These are phyloP conservation scores for Plantago lanceolata DNA, from an alignment of 305 asterid genomes.

Conservation along the genomic window DNA sequence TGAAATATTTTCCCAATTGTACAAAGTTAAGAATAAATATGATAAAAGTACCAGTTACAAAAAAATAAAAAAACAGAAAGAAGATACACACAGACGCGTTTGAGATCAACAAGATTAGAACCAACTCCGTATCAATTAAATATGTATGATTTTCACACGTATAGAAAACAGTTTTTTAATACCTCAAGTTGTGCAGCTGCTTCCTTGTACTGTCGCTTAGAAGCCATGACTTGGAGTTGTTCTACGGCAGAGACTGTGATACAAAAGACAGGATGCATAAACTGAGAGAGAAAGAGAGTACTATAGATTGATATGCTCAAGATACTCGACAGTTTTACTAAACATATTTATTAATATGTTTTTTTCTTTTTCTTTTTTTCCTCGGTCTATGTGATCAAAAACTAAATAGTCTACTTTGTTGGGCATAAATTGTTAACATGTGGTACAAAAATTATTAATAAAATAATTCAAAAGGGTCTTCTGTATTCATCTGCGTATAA, in stretches of 20 bases:
- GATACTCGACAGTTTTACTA: too few relatives aligned
- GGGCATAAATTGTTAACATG: too few relatives aligned
- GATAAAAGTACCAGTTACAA: constrained; percentile 4
- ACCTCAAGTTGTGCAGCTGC: constrained; percentile 99
- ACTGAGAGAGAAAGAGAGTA: background rate
- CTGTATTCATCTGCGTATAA: too few relatives aligned
- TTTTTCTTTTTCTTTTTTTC: too few relatives aligned
- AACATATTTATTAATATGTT: too few relatives aligned
- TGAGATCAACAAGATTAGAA: background rate
- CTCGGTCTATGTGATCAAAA: too few relatives aligned
- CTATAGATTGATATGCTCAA: constrained; percentile 2
- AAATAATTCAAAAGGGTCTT: too few relatives aligned
- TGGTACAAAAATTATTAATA: too few relatives aligned
- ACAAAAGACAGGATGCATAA: constrained; percentile 29
- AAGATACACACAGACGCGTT: background rate
- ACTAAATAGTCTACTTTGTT: too few relatives aligned
- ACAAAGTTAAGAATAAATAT: constrained; percentile 19
- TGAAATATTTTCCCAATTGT: constrained; percentile 34
- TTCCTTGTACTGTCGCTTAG: constrained; percentile 94
- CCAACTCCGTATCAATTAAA: background rate
- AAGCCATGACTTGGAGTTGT: constrained; percentile 98
- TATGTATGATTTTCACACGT: constrained; percentile 11
- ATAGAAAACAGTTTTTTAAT: constrained; percentile 29
- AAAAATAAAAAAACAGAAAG: too few relatives aligned
- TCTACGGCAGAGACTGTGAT: constrained; percentile 92